Conservation (phyloP, 306 rosid species). For the Ammopiptanthus mongolicus region DNA sequence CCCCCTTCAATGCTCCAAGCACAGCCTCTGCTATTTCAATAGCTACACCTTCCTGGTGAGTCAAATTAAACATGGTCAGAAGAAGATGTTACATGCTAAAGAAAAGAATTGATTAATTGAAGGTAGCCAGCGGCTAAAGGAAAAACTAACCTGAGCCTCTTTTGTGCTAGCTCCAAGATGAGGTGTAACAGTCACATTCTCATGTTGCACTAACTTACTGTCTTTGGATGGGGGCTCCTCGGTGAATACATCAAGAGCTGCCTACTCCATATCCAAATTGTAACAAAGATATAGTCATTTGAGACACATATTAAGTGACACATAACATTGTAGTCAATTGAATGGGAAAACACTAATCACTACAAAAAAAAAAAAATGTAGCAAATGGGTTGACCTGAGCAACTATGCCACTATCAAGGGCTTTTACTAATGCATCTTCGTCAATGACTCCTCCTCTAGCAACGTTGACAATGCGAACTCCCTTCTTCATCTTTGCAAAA, state of each 20-base stretch:
- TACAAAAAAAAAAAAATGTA: not conserved
- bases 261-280: slow-evolving; percentile 40
- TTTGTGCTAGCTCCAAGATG: slow-evolving; percentile 99
- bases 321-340: not conserved
- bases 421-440: slow-evolving; percentile 76
- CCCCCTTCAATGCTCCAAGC: slow-evolving; percentile 83
- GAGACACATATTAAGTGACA: not conserved
- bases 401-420: slow-evolving; percentile 76
- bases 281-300: not conserved
- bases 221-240: slow-evolving; percentile 85
- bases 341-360: not conserved
- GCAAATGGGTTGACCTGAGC: slow-evolving; percentile 56
- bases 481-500: slow-evolving; percentile 76
- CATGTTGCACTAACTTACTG: slow-evolving; percentile 69
- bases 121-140: not conserved
- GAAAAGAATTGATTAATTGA: not conserved
- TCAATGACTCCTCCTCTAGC: slow-evolving; percentile 95
- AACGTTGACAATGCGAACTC: slow-evolving; percentile 73
- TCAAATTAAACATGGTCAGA: not conserved
- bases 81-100: not conserved
- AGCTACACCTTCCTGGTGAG: slow-evolving; percentile 83
- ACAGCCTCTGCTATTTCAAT: slow-evolving; percentile 98
- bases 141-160: slow-evolving; percentile 75
- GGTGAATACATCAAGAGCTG: slow-evolving; percentile 84
- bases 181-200: slow-evolving; percentile 81